Percentiles rank a stretch among this genome's conserved stretches.
Evolutionary conservation across 2,329 filamentous ascomycete species (phyloP).

Genomic region (Leptographium flavum): DNA sequence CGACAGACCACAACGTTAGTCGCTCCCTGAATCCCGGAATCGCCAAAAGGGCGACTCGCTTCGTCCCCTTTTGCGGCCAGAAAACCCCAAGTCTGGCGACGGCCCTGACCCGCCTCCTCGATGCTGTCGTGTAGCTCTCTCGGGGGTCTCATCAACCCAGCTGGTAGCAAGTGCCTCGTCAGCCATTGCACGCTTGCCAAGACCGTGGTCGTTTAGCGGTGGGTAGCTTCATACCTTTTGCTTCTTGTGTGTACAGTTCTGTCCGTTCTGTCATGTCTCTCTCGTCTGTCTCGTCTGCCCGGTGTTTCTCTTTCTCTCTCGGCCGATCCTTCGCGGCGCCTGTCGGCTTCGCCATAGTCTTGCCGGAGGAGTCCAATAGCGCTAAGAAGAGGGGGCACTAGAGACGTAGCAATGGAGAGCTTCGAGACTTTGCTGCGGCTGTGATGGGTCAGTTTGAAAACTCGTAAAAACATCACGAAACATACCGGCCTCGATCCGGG

Average conservation of each 20-base stretch:
- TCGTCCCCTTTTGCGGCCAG: neutral
- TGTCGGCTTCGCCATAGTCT: neutral
- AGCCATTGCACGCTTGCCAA: neutral
- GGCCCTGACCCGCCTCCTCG: neutral
- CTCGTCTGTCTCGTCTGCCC: neutral
- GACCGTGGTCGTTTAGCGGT: no score
- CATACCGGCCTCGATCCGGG: neutral
- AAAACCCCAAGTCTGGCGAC: neutral
- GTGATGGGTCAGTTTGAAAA: no score
- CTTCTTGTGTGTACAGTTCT: no score
- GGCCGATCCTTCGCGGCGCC: no score
- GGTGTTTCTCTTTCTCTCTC: no score
- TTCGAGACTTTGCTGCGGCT: no score
- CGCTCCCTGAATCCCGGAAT: conserved; percentile 7
- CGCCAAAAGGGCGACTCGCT: conserved; percentile 4
- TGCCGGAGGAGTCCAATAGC: neutral
- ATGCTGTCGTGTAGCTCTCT: neutral
- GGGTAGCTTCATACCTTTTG: no score
- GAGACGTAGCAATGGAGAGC: neutral
- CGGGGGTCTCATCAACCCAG: neutral
- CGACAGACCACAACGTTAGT: no score
- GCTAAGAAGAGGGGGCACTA: neutral
- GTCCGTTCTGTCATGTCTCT: no score
- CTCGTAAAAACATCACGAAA: neutral
- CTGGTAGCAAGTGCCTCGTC: neutral